A percentile compares a stretch with the other conserved stretches of the same genome.
Conservation (phyloP, 352 stramenopile species). For the Phytophthora tentaculata region DNA sequence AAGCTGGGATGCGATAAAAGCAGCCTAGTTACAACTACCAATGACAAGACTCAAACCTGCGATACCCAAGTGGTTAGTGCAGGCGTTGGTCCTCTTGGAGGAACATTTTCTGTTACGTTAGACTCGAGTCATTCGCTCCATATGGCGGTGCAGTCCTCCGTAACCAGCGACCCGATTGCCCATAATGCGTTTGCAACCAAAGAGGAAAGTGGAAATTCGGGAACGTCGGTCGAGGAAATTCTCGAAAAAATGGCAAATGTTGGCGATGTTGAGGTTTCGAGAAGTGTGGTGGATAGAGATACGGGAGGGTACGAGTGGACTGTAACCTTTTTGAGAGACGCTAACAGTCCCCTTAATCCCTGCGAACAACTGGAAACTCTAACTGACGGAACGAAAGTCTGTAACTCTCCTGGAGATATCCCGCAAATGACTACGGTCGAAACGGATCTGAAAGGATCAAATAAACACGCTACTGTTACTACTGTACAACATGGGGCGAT, state of each 20-base stretch:
- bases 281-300: conserved; percentile 79
- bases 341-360: conserved; percentile 37
- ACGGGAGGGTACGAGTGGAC: conserved; percentile 96
- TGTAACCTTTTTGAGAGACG: conserved; percentile 94
- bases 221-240: conserved; percentile 95
- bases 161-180: conserved; percentile 1
- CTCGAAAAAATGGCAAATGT: conserved; percentile 94
- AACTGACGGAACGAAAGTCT: conserved; percentile 62
- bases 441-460: conserved; percentile 41
- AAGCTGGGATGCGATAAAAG: conserved; percentile 58
- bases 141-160: not conserved
- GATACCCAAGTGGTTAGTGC: conserved; percentile 19
- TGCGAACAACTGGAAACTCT: conserved; percentile 75
- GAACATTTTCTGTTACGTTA: conserved; percentile 91
- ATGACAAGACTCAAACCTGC: conserved; percentile 59
- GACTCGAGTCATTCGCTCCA: conserved; percentile 68
- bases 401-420: conserved; percentile 94
- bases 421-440: conserved; percentile 70
- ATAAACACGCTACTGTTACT: conserved; percentile 26
- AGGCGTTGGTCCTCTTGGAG: conserved; percentile 88
- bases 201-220: conserved; percentile 89
- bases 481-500: conserved; percentile 70
- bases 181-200: conserved; percentile 94
- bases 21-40: conserved; percentile 62
- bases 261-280: conserved; percentile 92